Evolutionary conservation across 139 green algal genomes (phyloP), one percentile per base, ranked within the genome.

Genomic region (Eudorina sp.): DNA sequence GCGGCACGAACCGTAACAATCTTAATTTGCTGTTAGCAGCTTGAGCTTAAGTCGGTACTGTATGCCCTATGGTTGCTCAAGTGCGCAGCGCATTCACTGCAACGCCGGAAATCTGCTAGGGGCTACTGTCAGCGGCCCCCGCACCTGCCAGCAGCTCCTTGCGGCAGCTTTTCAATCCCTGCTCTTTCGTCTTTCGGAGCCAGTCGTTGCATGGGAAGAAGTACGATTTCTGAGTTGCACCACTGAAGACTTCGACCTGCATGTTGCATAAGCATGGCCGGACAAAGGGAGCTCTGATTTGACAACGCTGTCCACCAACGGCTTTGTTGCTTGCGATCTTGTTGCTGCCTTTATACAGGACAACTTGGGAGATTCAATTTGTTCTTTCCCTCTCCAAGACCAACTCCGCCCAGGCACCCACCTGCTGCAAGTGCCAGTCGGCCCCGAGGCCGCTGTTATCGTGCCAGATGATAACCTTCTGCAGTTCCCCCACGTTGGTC

Each of bases 201-300:
- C 91, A 94, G 25, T 86, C 77, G 31, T 92, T 89, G 80, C 89
- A 94, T 27, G 84, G 66, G 75, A 94, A 94, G 87, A 77, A 92
- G 89, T 92, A 94, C 31, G 79, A 89, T 38, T 79, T 72, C 70
- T 92, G 86, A 0, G 88, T 91, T 23, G 83, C 79, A 0, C 89
- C 81, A 41, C 90, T 92, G 84, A 93, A 94, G 40, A 94, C 85
- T n/a, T 94, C 85, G 8, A 94, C 88, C 86, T 90, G 90, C 19
- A 40, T 34, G 76, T 31, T 34, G 25, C 48, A 40, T 45, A n/a
- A n/a, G n/a, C n/a, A n/a, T n/a, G n/a, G n/a, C n/a, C n/a, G n/a
- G n/a, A n/a, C n/a, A n/a, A n/a, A n/a, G n/a, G n/a, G n/a, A n/a
- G n/a, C n/a, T n/a, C n/a, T n/a, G n/a, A n/a, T n/a, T n/a, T n/a